These are phyloP conservation scores for Erigeron canadensis DNA, from an alignment of 129 eudicot genomes.

Conservation along the genomic window DNA sequence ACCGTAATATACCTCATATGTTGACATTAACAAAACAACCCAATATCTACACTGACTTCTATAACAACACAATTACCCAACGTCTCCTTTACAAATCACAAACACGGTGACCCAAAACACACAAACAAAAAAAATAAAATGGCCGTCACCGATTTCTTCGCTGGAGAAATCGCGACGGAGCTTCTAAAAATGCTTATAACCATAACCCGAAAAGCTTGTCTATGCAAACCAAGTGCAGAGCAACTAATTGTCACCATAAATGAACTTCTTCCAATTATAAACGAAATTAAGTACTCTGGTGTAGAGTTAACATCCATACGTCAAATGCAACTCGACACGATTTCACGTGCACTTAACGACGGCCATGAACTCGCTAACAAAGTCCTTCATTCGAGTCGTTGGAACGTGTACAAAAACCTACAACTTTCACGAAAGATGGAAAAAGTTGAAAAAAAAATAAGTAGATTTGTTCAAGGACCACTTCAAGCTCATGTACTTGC, in stretches of 20 bases:
- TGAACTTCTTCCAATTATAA: slow-evolving; percentile 74
- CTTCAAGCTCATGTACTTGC: slow-evolving; percentile 84
- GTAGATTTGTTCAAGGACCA: slow-evolving; percentile 55
- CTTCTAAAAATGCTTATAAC: slow-evolving; percentile 60
- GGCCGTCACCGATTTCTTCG: slow-evolving; percentile 77
- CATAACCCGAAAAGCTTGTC: slow-evolving; percentile 53
- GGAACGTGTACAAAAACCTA: slow-evolving; percentile 80
- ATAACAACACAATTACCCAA: too few relatives aligned
- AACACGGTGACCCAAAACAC: too few relatives aligned
- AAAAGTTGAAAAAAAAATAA: slow-evolving; percentile 62
- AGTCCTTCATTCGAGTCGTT: slow-evolving; percentile 58
- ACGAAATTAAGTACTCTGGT: slow-evolving; percentile 81
- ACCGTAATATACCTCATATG: too few relatives aligned
- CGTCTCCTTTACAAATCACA: too few relatives aligned
- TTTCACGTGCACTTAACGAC: slow-evolving; percentile 51
- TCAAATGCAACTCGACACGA: slow-evolving; percentile 68
- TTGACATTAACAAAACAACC: too few relatives aligned
- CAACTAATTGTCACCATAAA: slow-evolving; percentile 48
- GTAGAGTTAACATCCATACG: slow-evolving; percentile 63
- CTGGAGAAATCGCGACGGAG: slow-evolving; percentile 88
- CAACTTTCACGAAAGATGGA: slow-evolving; percentile 73
- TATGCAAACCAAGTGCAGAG: slow-evolving; percentile 67
- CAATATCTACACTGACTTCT: too few relatives aligned
- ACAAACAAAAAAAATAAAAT: slow-evolving; percentile 11
- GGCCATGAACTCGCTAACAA: slow-evolving; percentile 67